Evolutionary conservation across 1,284 basidiomycete genomes (phyloP).

Genomic region (Pisolithus thermaeus): DNA sequence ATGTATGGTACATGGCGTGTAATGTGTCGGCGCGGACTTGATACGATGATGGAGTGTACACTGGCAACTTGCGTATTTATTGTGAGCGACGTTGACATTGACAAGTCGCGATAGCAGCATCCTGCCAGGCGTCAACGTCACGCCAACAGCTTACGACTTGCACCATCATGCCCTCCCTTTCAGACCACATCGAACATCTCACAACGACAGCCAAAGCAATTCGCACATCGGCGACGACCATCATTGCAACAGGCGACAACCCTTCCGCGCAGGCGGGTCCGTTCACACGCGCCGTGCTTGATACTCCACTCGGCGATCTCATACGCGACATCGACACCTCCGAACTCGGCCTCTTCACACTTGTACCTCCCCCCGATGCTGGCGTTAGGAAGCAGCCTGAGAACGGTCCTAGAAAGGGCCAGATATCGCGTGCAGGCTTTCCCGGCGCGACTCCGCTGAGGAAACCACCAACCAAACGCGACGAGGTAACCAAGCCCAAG

Average conservation of each 20-base stretch:
- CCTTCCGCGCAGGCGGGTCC: slow-evolving; percentile 27
- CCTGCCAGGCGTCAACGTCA: too few species aligned
- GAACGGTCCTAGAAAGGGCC: slow-evolving; percentile 28
- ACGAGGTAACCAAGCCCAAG: slow-evolving; percentile 34
- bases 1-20: too few species aligned
- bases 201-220: slow-evolving; percentile 33
- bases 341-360: slow-evolving; percentile 68
- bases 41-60: too few species aligned
- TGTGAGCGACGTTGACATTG: too few species aligned
- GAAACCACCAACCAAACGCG: slow-evolving; percentile 38
- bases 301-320: slow-evolving; percentile 59
- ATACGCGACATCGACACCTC: slow-evolving; percentile 72
- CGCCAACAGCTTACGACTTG: neutral
- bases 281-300: slow-evolving; percentile 58
- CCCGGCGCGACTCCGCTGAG: slow-evolving; percentile 64
- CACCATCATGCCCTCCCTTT: slow-evolving; percentile 34
- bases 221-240: slow-evolving; percentile 24
- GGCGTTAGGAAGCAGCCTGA: slow-evolving; percentile 29
- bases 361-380: slow-evolving; percentile 34
- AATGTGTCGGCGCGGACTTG: too few species aligned
- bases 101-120: too few species aligned
- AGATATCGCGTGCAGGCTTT: slow-evolving; percentile 59
- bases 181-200: slow-evolving; percentile 41
- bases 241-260: slow-evolving; percentile 13
- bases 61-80: too few species aligned